Percentiles rank a stretch among this genome's conserved stretches.
Conservation (phyloP, 768 basidiomycete genomes). For the Wakefieldia striispora region DNA sequence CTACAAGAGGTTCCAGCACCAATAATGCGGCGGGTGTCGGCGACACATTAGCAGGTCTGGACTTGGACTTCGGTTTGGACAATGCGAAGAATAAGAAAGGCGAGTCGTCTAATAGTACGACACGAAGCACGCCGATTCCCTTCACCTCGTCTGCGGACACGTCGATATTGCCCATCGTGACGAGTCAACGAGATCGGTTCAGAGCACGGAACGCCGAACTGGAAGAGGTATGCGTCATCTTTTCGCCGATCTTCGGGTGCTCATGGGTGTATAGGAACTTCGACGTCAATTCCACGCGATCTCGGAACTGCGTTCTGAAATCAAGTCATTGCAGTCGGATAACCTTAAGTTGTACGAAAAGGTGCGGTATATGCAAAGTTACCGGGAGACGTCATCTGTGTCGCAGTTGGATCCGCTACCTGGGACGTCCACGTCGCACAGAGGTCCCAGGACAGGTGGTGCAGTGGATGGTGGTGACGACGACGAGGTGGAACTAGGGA, state of each 20-base stretch:
- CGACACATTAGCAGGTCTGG: constrained; percentile 72
- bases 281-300: constrained; percentile 94
- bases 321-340: constrained; percentile 89
- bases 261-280: constrained; percentile 60
- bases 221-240: constrained; percentile 68
- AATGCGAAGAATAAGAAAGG: constrained; percentile 14
- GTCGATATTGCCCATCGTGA: constrained; percentile 97
- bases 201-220: constrained; percentile 94
- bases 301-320: constrained; percentile 88
- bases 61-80: constrained; percentile 46
- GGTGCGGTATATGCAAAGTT: constrained; percentile 97
- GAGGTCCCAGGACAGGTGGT: constrained; percentile 2
- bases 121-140: constrained; percentile 62
- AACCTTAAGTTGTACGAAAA: constrained; percentile 99
- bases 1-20: constrained; percentile 12
- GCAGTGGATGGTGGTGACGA: constrained; percentile 29
- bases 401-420: constrained; percentile 73
- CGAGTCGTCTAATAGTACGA: constrained; percentile 19
- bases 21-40: constrained; percentile 29
- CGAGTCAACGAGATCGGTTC: constrained; percentile 96
- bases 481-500: constrained; percentile 71
- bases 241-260: background rate
- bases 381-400: constrained; percentile 70
- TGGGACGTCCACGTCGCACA: constrained; percentile 19
- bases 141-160: constrained; percentile 80